Evolutionary conservation across 441 rosid species (phyloP), one percentile per base, ranked within the genome.

Genomic region (Adansonia gregorii): DNA sequence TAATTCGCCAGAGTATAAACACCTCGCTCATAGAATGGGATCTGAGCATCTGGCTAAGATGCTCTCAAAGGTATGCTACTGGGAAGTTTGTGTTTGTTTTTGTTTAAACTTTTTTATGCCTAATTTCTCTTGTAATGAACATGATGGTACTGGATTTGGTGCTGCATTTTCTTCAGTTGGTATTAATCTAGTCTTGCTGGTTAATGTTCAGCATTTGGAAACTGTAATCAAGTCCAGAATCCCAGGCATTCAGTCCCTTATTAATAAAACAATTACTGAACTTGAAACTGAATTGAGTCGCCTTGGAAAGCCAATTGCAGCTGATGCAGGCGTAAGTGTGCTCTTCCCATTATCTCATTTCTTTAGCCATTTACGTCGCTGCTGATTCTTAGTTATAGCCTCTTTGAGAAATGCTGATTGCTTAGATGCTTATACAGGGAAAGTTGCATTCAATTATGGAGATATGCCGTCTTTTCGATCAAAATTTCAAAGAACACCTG

Each of bases 301-400:
- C 65, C 98, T 96, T 73, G 99, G 99, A 82, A 96, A 90, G 91
- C 99, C 98, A 79, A 87, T 96, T 74, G 97, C 98, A 73, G 89
- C 94, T 77, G 99, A 96, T 88, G 96, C 98, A 49, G 99, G 98
- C 70, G 99, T 94, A 87, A 88, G 88, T 81, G 64, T 84, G 67
- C 75, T 79, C 35, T 45, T 67, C 54, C 45, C 68, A 76, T 73
- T 72, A 6, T 7, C 15, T 59, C 5, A 9, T 10, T 1, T 7
- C 72, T 56, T 77, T 14, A 6, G n/a, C 60, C 5, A 58, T 11
- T 46, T 63, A 27, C 56, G 71, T 31, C 65, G 35, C 61, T 41
- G 55, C 5, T 63, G 22, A 74, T 35, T 9, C 31, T 59, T 20
- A 35, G 17, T 41, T 41, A 9, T 58, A 61, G 63, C 8, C 55